Evolutionary conservation across 768 basidiomycete species (phyloP), one percentile per base, ranked within the genome.

Genomic region (Lentinula sp.): DNA sequence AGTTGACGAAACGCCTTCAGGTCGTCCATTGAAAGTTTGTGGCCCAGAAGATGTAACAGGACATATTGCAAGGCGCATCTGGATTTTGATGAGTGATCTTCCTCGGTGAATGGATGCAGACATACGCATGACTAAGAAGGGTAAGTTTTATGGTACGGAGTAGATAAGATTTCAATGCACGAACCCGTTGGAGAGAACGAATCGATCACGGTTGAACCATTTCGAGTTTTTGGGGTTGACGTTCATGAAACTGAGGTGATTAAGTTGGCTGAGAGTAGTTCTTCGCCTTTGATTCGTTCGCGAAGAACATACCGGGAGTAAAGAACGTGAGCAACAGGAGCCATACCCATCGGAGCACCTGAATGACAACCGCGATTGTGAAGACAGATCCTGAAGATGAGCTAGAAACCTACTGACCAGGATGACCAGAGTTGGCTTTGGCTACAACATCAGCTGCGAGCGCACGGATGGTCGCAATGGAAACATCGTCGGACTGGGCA

Each of bases 171-270:
- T 51, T 61, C 43, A 54, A 21, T n/a, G 45, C 9, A 75, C 88
- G 66, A 74, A 94, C 86, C 94, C 94, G 70, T 96, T 96, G 65
- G 95, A 97, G 65, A 97, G 86, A 62, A 98, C 95, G 68, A 96
- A 98, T 75, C 95, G 88, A 80, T 97, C 95, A 63, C 95, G 89
- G 77, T 95, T 96, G 78, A 89, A 89, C 95, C 93, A 96, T 74
- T 92, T 88, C 45, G 94, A 86, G 78, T 82, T 89, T 73, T 86
- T 87, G 54, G 94, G 91, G 77, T 94, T 95, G 68, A 88, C 87
- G 65, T 89, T 90, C 77, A 97, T 73, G 82, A 94, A 92, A 18
- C 91, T 92, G 34, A 56, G 40, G 46, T 28, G 63, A 54, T 23
- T 10, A 51, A 58, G 59, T 61, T 42, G 55, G 54, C 10, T 43